Conservation (phyloP, 139 green algal species). For the Monoraphidium neglectum region DNA sequence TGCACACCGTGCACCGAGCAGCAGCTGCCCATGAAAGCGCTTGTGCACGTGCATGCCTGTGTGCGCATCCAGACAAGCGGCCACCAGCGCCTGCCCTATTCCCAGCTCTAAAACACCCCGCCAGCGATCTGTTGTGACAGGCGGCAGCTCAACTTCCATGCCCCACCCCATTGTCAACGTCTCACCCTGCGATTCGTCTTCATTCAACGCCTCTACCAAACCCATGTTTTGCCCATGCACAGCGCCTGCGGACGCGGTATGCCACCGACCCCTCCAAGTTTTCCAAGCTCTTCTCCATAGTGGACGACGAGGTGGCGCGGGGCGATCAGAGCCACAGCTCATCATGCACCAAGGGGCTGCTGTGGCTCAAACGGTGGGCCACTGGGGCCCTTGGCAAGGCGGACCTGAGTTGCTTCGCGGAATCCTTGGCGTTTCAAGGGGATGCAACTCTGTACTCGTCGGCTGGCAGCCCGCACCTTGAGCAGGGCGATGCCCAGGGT, state of each 20-base stretch:
- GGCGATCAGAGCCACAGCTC: conserved; percentile 37
- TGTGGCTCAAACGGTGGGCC: conserved; percentile 74
- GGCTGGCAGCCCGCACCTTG: background rate
- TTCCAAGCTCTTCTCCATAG: conserved; percentile 57
- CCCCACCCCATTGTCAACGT: too few species aligned
- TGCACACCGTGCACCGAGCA: too few species aligned
- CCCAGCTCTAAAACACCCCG: too few species aligned
- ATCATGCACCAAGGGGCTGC: conserved; percentile 73
- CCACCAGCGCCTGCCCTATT: too few species aligned
- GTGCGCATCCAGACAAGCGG: too few species aligned
- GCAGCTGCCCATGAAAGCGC: too few species aligned
- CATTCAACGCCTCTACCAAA: background rate
- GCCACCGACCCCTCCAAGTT: conserved; percentile 51
- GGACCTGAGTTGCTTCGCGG: background rate
- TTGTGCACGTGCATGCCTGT: too few species aligned
- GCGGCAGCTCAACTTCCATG: too few species aligned
- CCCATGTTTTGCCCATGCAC: background rate
- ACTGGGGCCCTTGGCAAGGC: background rate
- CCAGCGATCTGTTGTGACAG: too few species aligned
- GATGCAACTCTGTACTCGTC: too few species aligned
- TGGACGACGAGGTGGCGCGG: conserved; percentile 62
- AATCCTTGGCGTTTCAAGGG: background rate
- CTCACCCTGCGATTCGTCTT: background rate
- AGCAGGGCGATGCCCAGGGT: background rate
- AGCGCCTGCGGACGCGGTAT: conserved; percentile 47